phyloP scores from a whole-genome alignment of 225 moss, liverwort and hornwort species.

The Anthoceros angustus region DNA sequence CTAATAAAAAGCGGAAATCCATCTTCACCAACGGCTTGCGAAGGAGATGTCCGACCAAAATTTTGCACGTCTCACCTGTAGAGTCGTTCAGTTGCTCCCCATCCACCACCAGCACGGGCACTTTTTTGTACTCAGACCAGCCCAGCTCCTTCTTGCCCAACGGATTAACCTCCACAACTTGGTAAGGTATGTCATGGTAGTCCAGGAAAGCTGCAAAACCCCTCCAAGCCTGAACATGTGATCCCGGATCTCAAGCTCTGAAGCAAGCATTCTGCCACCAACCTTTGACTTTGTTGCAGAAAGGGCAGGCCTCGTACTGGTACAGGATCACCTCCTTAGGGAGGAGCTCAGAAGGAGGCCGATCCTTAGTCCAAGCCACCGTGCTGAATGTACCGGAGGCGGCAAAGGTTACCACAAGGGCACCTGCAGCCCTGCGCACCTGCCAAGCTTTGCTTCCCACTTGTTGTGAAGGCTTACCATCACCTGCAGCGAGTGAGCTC shows the following conservation, averaged over 20 bases:
- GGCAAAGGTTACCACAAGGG: constrained; percentile 63
- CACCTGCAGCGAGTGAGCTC: no score
- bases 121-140: constrained; percentile 95
- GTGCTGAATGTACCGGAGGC: constrained; percentile 39
- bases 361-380: constrained; percentile 48
- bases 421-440: constrained; percentile 26
- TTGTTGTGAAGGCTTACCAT: background rate
- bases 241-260: no score
- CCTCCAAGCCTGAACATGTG: no score
- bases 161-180: constrained; percentile 91
- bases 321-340: constrained; percentile 74
- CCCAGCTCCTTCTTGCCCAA: constrained; percentile 84
- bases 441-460: background rate
- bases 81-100: constrained; percentile 79
- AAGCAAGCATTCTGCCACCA: background rate
- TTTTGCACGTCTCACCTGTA: constrained; percentile 29
- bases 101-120: constrained; percentile 84
- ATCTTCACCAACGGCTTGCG: no score
- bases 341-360: constrained; percentile 33
- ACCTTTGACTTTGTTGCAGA: constrained; percentile 99
- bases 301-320: constrained; percentile 89
- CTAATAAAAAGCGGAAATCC: no score
- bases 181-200: constrained; percentile 76
- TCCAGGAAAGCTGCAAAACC: constrained; percentile 66
- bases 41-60: no score